Conservation (phyloP, 257 asterid species). For the Jaltomata sinuosa region DNA sequence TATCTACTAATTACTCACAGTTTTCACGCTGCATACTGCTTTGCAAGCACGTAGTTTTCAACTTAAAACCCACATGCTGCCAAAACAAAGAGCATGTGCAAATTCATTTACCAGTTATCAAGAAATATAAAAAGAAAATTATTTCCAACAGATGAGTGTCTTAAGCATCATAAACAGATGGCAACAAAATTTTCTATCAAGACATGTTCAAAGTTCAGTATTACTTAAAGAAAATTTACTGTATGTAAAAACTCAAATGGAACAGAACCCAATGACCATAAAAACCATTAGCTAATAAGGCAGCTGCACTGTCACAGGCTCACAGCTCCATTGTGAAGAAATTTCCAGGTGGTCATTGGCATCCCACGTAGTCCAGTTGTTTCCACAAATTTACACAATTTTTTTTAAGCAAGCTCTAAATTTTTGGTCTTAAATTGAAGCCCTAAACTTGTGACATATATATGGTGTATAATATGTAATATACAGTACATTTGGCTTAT, state of each 20-base stretch:
- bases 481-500: background rate
- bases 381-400: background rate
- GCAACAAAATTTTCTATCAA: background rate
- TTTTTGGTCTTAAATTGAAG: background rate
- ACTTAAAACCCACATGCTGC: background rate
- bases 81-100: background rate
- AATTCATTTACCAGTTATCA: background rate
- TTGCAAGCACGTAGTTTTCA: background rate
- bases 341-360: background rate
- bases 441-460: background rate
- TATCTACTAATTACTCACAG: background rate
- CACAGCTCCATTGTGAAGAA: background rate
- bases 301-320: background rate
- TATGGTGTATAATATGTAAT: background rate
- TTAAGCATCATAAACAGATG: background rate
- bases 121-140: background rate
- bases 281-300: background rate
- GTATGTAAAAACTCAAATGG: background rate
- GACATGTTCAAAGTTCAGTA: background rate
- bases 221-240: background rate
- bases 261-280: background rate
- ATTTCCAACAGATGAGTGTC: background rate
- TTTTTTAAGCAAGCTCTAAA: background rate
- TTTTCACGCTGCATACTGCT: background rate
- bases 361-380: background rate